phyloP scores from a whole-genome alignment of 768 basidiomycete genomes.

The Xerocomus brunneocitrinus region DNA sequence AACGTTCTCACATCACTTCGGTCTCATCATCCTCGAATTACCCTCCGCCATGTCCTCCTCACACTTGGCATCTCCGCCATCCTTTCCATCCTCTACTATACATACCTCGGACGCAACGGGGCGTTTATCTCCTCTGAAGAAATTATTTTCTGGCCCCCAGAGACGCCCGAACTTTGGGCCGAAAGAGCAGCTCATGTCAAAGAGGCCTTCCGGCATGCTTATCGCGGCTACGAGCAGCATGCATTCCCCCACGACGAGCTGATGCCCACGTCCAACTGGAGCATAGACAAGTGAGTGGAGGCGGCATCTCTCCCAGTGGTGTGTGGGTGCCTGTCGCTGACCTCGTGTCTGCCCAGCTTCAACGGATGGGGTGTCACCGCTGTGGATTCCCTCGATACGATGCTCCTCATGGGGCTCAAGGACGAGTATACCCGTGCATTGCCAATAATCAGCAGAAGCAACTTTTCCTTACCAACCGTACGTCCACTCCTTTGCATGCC shows the following conservation, averaged over 20 bases:
- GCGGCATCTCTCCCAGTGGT: too few relatives aligned
- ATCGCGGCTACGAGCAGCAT: conserved; percentile 57
- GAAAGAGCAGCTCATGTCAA: conserved; percentile 53
- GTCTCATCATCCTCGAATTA: conserved; percentile 7
- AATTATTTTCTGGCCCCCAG: conserved; percentile 1
- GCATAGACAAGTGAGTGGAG: conserved; percentile 46
- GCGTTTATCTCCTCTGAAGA: background rate
- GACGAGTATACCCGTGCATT: conserved; percentile 66
- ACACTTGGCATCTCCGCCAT: conserved; percentile 4
- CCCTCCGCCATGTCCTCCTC: conserved; percentile 17
- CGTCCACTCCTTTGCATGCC: conserved; percentile 2
- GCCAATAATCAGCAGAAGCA: conserved; percentile 41
- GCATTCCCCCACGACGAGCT: conserved; percentile 65
- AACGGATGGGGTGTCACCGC: conserved; percentile 78
- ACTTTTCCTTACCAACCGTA: conserved; percentile 47
- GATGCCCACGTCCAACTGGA: conserved; percentile 43
- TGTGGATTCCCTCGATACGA: conserved; percentile 81
- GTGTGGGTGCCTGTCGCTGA: background rate
- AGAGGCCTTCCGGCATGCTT: conserved; percentile 61
- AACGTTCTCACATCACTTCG: background rate
- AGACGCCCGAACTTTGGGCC: conserved; percentile 39
- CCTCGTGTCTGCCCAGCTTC: conserved; percentile 41
- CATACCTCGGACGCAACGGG: conserved; percentile 2
- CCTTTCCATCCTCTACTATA: conserved; percentile 17
- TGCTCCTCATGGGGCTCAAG: conserved; percentile 73